Evolutionary conservation across 140 eudicot genomes (phyloP), one percentile per base, ranked within the genome.

Genomic region (Stevia rebaudiana): DNA sequence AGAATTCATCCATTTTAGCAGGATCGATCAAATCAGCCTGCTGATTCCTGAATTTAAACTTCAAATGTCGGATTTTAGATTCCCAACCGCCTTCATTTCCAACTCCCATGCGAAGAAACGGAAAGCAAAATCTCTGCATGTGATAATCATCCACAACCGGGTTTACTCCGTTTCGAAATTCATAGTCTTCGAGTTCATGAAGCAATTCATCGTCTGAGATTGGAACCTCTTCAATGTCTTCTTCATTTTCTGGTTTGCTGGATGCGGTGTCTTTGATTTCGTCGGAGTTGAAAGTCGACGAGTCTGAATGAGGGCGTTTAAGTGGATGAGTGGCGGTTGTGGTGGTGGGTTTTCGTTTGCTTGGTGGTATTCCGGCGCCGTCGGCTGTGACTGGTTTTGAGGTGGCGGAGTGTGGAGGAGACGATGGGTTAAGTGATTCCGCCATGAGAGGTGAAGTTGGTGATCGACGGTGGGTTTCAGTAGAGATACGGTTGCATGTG

Each of bases 41-140:
- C n/a, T 22, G 9, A 13, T 53, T 25, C 61, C 11, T 53, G 61
- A 53, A 53, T 25, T 53, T 53, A 7, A 3, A 12, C 61, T 15
- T 53, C 61, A 53, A 24, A 53, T 25, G 61, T 2, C 61, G 61
- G 15, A 53, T 53, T 25, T 53, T 53, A 15, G 11, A 3, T 28
- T 25, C 35, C 61, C 61, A 53, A 13, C 39, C 39, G 13, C 61
- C 61, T 25, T 24, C 16, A 53, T n/a, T 53, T 5, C 61, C 61
- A 5, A 53, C 11, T 1, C 61, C 61, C 39, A 53, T 6, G 25
- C 7, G 61, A 24, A 25, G 24, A 53, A 24, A 53, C 19, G 61
- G 61, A 6, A 25, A 53, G 19, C 39, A 25, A 19, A 53, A 53
- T 25, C 37, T 53, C 11, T 8, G 16, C 61, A 53, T 53, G 37